Evolutionary conservation across 2,329 filamentous ascomycete species (phyloP), one percentile per base, ranked within the genome.

Genomic region (Ascochyta pisi): DNA sequence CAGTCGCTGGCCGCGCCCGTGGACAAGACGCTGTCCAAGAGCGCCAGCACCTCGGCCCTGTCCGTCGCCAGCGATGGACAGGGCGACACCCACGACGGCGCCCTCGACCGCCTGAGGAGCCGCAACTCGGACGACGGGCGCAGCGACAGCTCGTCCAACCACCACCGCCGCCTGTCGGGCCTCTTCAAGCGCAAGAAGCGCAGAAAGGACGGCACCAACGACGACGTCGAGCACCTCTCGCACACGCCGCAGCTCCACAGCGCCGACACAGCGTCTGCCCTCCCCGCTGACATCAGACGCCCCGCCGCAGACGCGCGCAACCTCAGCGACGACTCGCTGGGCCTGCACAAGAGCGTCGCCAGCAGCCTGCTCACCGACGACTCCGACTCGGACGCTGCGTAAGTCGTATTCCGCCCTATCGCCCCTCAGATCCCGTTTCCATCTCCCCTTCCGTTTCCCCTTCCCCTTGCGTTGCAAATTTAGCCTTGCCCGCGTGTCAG

Each of bases 341-440:
- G 69, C 4, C 65, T 77, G 43, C 72, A 75, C 60, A 78, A 73
- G 61, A 81, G 79, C 66, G 76, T 78, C 23, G 66, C 76, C 38
- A 81, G 79, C 75, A 82, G 79, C 65, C 76, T 83, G 43, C 66
- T 80, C 51, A 82, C 80, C 15, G 79, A 82, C 57, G 81, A 83
- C 60, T 81, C 79, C 29, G 83, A 85, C 41, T 62, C 65, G 51
- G 80, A 81, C 60, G 57, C 46, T 15, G 29, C 70, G 81, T 83
- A 75, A 81, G 81, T 81, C 50, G 58, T 57, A 27, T 60, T 53
- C 61, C 50, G 37, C 59, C 60, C 54, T 49, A 37, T 60, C 56
- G 40, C 23, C 24, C 48, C 12, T 43, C 42, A 51, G 50, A 43
- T 60, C n/a, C 29, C 48, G 46, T 19, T 19, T 19, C 19, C 19